Evolutionary conservation across 352 stramenopile genomes (phyloP).

Genomic region (Blastocystis sp.): DNA sequence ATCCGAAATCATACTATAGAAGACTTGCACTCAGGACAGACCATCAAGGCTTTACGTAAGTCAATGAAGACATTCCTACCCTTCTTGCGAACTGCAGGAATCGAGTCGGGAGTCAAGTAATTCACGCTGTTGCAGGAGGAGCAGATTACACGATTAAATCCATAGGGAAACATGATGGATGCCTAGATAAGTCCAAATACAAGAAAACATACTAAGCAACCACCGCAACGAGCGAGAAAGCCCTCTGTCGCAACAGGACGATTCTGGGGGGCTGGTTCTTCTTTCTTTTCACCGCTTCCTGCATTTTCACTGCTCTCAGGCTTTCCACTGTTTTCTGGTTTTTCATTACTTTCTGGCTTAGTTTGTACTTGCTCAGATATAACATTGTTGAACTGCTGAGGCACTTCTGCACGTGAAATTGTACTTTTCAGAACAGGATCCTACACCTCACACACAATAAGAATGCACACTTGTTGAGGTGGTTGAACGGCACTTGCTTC

Average conservation of each 20-base stretch:
- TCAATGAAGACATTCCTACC: not conserved
- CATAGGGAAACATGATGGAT: not conserved
- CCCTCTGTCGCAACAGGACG: not conserved
- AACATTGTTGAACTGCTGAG: not conserved
- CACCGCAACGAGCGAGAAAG: constrained; percentile 24
- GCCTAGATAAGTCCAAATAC: not conserved
- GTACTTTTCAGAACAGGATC: not conserved
- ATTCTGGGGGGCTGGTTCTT: not conserved
- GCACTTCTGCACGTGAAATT: not conserved
- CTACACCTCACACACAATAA: not conserved
- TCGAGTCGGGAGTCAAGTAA: constrained; percentile 11
- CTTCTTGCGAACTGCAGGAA: constrained; percentile 5
- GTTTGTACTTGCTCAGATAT: not conserved
- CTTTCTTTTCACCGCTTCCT: not conserved
- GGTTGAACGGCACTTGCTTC: not conserved
- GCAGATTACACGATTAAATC: not conserved
- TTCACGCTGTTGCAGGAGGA: not conserved
- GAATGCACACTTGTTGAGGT: not conserved
- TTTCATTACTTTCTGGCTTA: too few relatives aligned
- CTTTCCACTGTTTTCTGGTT: not conserved
- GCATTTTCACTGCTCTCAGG: not conserved
- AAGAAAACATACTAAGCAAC: not conserved
- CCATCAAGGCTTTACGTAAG: constrained; percentile 5
- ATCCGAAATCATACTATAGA: not conserved
- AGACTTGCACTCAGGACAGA: not conserved